These are phyloP conservation scores for Heritiera littoralis DNA, from an alignment of 345 rosid genomes.

Conservation along the genomic window DNA sequence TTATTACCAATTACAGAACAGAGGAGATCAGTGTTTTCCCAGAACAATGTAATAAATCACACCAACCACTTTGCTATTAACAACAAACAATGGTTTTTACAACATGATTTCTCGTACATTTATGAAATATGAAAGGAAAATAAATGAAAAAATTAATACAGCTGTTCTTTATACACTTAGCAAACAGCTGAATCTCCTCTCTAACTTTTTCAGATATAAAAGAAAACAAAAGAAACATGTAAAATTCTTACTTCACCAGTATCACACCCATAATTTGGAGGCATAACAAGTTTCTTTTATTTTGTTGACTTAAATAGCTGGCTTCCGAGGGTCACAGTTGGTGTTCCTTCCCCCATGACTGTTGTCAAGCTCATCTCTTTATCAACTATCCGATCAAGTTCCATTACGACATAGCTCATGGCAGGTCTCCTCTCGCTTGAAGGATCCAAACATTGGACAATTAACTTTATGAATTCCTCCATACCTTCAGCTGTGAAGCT, in stretches of 20 bases:
- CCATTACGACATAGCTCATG: constrained; percentile 71
- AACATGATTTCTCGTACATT: constrained; percentile 47
- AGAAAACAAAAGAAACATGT: constrained; percentile 10
- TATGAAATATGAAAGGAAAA: constrained; percentile 6
- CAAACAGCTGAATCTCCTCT: constrained; percentile 70
- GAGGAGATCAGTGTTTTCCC: neutral
- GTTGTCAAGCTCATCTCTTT: constrained; percentile 83
- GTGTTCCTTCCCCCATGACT: constrained; percentile 81
- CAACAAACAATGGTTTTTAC: constrained; percentile 53
- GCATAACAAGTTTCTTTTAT: constrained; percentile 30
- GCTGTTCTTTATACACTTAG: constrained; percentile 77
- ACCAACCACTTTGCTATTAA: constrained; percentile 40
- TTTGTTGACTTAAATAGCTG: constrained; percentile 65
- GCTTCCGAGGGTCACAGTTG: constrained; percentile 73
- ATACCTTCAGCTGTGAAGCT: constrained; percentile 81
- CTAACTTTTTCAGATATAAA: constrained; percentile 15
- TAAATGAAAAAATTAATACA: constrained; percentile 30
- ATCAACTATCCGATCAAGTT: constrained; percentile 72
- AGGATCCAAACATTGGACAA: constrained; percentile 53
- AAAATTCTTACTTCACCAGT: constrained; percentile 35
- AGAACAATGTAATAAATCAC: constrained; percentile 21
- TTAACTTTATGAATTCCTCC: constrained; percentile 68
- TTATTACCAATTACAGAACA: neutral
- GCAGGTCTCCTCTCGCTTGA: constrained; percentile 83
- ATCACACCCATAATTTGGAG: constrained; percentile 33